Percentiles rank a stretch among this genome's conserved stretches.
Evolutionary conservation across 176 grass and related monocot species (phyloP).

Genomic region (Otatea glauca): DNA sequence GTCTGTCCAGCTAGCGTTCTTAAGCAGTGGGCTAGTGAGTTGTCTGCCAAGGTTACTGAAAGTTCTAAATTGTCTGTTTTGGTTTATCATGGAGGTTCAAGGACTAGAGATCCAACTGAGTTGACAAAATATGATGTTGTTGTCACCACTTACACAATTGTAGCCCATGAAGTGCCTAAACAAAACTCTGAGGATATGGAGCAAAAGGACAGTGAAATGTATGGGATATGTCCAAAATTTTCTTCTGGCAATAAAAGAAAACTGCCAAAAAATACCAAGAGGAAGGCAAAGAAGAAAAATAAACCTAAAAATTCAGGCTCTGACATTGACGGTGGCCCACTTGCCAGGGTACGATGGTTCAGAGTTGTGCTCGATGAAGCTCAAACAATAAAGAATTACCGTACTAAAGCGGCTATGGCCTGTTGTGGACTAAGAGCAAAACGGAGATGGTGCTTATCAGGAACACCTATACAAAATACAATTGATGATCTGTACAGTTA

Average conservation of each 20-base stretch:
- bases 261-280: background rate
- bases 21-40: slow-evolving; percentile 87
- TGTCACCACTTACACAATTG: slow-evolving; percentile 90
- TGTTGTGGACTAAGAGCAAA: slow-evolving; percentile 78
- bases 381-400: slow-evolving; percentile 92
- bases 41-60: slow-evolving; percentile 69
- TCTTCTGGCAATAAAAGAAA: slow-evolving; percentile 65
- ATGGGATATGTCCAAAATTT: slow-evolving; percentile 45
- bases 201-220: slow-evolving; percentile 52
- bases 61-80: slow-evolving; percentile 76
- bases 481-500: slow-evolving; percentile 97
- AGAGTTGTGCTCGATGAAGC: slow-evolving; percentile 96
- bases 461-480: slow-evolving; percentile 91
- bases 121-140: slow-evolving; percentile 88
- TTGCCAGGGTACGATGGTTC: slow-evolving; percentile 92
- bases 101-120: slow-evolving; percentile 74
- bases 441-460: slow-evolving; percentile 96
- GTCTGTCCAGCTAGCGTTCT: slow-evolving; percentile 92
- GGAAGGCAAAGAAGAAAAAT: slow-evolving; percentile 63
- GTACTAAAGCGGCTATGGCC: slow-evolving; percentile 74
- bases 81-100: slow-evolving; percentile 89
- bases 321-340: slow-evolving; percentile 61
- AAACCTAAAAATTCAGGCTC: slow-evolving; percentile 46
- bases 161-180: slow-evolving; percentile 83
- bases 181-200: slow-evolving; percentile 63